Base-by-base conservation (phyloP, 73 alveolate species). In the Paramecium biaurelia region DNA sequence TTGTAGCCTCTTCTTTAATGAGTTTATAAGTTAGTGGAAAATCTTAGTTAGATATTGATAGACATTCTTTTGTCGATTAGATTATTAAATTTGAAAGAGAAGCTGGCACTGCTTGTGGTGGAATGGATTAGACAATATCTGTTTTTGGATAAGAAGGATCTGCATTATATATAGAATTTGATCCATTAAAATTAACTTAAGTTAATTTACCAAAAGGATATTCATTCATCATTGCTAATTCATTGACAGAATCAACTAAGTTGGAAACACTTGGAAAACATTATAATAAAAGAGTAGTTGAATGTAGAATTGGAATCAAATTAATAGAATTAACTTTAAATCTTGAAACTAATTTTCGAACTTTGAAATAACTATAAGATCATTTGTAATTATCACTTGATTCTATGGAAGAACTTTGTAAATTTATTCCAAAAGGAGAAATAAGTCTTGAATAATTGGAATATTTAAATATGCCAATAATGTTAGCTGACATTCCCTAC, bases 21-120 rank as follows among this genome's bases (percentile, higher is more conserved):
- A 90, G 97, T 10, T 67, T 93, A 10, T 96, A 96, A 76, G 98
- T 97, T 2, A 95, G 93, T 79, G 93, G 93, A 49, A 56, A 94
- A 32, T 20, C 53, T n/a, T 20, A 72, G 35, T 34, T n/a, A 35
- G 53, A 72, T 28, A 85, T 92, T 56, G 68, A 89, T 14, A 68
- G 76, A 76, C 76, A 67, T 56, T 93, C 93, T 21, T 86, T 93
- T 35, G 85, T 94, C 18, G 93, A 94, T 56, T 32, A 87, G 30
- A 85, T 93, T 23, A 93, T 94, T 2, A 70, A 43, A 34, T 92
- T 76, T 34, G 99, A 96, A 72, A 86, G 98, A 86, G 85, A 86
- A 49, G 96, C 94, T 14, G 99, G 99, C 2, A 95, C 96, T 11
- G 98, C 97, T 12, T 96, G 98, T 76, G 99, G 99, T 49, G 98